Evolutionary conservation across 1,139 yeast species (phyloP), one percentile per base, ranked within the genome.

Genomic region (Pichia kudriavzevii): DNA sequence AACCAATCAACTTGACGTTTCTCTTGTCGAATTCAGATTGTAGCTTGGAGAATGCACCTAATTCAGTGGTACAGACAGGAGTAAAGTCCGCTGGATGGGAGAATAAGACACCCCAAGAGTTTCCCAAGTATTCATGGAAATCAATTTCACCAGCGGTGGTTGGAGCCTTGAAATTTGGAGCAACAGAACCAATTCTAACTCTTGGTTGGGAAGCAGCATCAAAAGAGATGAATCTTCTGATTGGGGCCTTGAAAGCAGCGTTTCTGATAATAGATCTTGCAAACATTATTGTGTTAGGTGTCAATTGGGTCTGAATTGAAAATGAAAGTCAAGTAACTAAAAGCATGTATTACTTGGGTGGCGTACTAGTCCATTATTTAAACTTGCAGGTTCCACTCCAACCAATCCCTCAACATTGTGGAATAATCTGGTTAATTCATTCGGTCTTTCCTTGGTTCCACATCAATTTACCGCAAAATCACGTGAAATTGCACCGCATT

Each of bases 71-170:
- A 64, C 95, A 85, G 34, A 85, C 95, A 26, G 95, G 95, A 13
- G 95, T 85, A 68, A 82, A 84, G 60, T 85, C 95, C 32, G 85
- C 95, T 38, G 95, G 95, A 60, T 85, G 95, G 17, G 94, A 82
- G 63, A 85, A 85, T 53, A 85, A 67, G 28, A 85, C 77, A 35
- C 76, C 77, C 95, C 95, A 85, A 31, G 75, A 69, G 60, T 79
- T 69, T 36, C 93, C 94, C 51, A 83, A 64, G 65, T 67, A 85
- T 42, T 83, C 76, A 64, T 85, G 91, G 73, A 85, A 83, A 30
- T 55, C 49, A 54, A 85, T 74, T 46, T 72, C 69, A 38, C 95
- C 95, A 43, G 68, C 66, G 41, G 94, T 78, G 36, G 94, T 77
- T 40, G 74, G 75, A 40, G 91, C 85, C 47, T 69, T 63, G 68